A percentile compares a stretch with the other conserved stretches of the same genome.
Evolutionary conservation across 108 stramenopile species (phyloP).

Genomic region (Cylindrotheca closterium): DNA sequence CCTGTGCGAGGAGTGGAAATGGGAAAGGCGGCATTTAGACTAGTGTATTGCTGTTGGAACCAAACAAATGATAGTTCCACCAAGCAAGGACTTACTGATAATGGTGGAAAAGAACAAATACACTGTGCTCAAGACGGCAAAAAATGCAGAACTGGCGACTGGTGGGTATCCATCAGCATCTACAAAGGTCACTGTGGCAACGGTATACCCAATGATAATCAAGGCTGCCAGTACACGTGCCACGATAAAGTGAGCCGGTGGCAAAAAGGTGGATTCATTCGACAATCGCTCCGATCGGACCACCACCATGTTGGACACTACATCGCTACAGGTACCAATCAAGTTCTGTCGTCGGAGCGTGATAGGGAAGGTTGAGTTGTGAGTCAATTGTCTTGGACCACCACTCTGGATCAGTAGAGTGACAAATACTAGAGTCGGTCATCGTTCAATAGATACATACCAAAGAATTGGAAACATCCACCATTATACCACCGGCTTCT

Average conservation of each 20-base stretch:
- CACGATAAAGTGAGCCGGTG: conserved; percentile 64
- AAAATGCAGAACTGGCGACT: conserved; percentile 46
- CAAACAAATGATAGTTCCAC: too few relatives aligned
- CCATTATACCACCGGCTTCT: too few relatives aligned
- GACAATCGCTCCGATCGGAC: conserved; percentile 52
- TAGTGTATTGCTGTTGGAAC: too few relatives aligned
- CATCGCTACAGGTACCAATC: conserved; percentile 40
- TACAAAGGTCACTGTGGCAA: conserved; percentile 40
- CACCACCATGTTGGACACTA: conserved; percentile 39
- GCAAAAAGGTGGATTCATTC: conserved; percentile 58
- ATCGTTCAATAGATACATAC: too few relatives aligned
- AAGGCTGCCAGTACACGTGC: conserved; percentile 37
- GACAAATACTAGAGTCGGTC: too few relatives aligned
- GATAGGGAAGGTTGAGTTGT: too few relatives aligned
- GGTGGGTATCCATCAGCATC: conserved; percentile 35
- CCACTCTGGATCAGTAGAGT: too few relatives aligned
- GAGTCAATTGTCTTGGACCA: too few relatives aligned
- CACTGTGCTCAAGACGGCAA: conserved; percentile 45
- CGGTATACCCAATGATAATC: conserved; percentile 52
- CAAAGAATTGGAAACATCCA: too few relatives aligned
- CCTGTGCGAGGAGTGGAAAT: too few relatives aligned
- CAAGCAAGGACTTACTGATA: too few relatives aligned
- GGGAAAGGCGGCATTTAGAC: too few relatives aligned
- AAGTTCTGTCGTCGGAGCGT: conserved; percentile 17
- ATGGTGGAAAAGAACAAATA: conserved; percentile 75